These are phyloP conservation scores for Magnolia sinica DNA, from an alignment of 164 flowering plant genomes.

Conservation along the genomic window DNA sequence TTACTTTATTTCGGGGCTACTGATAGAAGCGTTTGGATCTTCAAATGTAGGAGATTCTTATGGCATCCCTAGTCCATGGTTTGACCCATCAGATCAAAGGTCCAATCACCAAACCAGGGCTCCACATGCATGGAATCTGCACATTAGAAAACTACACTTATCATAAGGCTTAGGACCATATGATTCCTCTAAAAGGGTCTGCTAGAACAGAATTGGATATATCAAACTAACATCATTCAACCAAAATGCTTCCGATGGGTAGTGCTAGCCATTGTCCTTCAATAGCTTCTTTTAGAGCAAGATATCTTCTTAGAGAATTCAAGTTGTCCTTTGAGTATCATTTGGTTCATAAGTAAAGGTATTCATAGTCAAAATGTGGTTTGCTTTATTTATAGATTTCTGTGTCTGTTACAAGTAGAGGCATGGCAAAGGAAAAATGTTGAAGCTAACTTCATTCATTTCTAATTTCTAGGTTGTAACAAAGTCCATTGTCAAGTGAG, in stretches of 20 bases:
- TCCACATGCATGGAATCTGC: too few species aligned
- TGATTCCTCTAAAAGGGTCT: too few species aligned
- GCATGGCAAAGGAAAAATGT: not conserved
- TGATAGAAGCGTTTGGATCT: too few species aligned
- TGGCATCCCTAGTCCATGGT: too few species aligned
- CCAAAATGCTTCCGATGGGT: constrained; percentile 82
- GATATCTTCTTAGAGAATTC: not conserved
- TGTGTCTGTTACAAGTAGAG: not conserved
- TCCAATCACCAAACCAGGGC: too few species aligned
- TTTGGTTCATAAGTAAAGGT: not conserved
- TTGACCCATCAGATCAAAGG: too few species aligned
- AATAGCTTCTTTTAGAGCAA: constrained; percentile 6
- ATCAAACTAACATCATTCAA: constrained; percentile 86
- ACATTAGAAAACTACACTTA: too few species aligned
- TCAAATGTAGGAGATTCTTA: too few species aligned
- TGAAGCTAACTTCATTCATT: not conserved
- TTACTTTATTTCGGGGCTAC: too few species aligned
- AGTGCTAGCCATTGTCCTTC: not conserved
- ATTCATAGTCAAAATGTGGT: not conserved
- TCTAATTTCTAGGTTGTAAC: not conserved
- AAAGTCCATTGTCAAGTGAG: not conserved
- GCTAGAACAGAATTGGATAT: constrained; percentile 55
- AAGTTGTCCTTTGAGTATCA: not conserved
- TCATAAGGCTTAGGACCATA: too few species aligned
- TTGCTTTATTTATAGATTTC: not conserved